phyloP scores from a whole-genome alignment of 305 asterid species.

The Fraxinus albicans region DNA sequence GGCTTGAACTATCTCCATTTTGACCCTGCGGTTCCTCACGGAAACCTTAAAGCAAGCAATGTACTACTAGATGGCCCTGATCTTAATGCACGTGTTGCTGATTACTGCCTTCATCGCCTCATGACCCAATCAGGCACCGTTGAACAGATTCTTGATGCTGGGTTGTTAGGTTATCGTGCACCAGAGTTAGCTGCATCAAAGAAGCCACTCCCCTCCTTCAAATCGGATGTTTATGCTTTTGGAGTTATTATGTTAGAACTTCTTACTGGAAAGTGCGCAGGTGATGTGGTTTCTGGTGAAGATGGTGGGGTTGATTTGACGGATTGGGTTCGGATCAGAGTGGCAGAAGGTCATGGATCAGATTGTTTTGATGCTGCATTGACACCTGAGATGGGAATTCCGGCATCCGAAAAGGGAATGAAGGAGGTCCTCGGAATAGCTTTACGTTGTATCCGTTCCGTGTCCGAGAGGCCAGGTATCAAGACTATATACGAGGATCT shows the following conservation, averaged over 20 bases:
- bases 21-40: conserved; percentile 93
- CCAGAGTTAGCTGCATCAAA: conserved; percentile 84
- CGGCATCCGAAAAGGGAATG: conserved; percentile 74
- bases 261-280: conserved; percentile 91
- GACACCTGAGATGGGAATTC: conserved; percentile 51
- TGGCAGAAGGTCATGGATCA: conserved; percentile 71
- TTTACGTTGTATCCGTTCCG: conserved; percentile 71
- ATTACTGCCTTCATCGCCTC: conserved; percentile 94
- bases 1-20: conserved; percentile 99
- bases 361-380: conserved; percentile 72
- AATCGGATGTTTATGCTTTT: conserved; percentile 89
- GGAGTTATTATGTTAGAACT: conserved; percentile 85
- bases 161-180: conserved; percentile 95
- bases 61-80: conserved; percentile 83
- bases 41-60: conserved; percentile 91
- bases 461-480: conserved; percentile 93
- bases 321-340: conserved; percentile 90
- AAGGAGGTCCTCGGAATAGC: conserved; percentile 90
- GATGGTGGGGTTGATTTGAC: conserved; percentile 89
- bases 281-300: conserved; percentile 86
- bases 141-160: conserved; percentile 93
- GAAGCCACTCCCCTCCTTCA: conserved; percentile 90
- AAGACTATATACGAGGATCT: conserved; percentile 92
- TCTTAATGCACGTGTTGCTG: conserved; percentile 75
- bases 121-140: conserved; percentile 95